Percentiles rank a stretch among this genome's conserved stretches.
Conservation (phyloP, 306 rosid genomes). For the Amphicarpaea edgeworthii region DNA sequence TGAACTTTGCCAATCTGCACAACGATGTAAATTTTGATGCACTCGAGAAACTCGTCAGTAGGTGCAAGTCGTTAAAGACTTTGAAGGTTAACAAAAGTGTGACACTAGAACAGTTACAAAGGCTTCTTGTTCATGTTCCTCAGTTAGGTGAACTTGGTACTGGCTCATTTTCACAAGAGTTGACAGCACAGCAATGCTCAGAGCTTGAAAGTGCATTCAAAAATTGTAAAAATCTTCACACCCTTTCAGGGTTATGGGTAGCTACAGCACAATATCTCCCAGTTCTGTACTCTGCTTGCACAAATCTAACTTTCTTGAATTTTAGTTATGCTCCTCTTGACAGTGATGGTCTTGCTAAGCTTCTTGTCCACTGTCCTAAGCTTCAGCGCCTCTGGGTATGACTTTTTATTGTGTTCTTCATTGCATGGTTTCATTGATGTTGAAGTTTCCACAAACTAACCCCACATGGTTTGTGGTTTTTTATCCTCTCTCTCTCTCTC, state of each 20-base stretch:
- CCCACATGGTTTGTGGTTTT: background rate
- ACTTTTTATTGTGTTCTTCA: slow-evolving; percentile 25
- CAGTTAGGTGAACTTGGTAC: slow-evolving; percentile 74
- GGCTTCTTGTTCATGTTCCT: slow-evolving; percentile 65
- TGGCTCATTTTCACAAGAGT: slow-evolving; percentile 73
- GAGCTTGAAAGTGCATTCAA: slow-evolving; percentile 70
- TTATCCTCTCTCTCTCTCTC: background rate
- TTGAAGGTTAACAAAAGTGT: slow-evolving; percentile 75
- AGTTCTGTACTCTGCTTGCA: slow-evolving; percentile 71
- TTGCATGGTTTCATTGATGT: slow-evolving; percentile 21
- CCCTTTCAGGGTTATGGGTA: slow-evolving; percentile 83
- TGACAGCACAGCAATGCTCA: slow-evolving; percentile 58
- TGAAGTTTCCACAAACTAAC: slow-evolving; percentile 24
- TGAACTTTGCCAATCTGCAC: slow-evolving; percentile 72
- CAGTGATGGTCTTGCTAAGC: slow-evolving; percentile 65
- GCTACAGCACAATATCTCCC: slow-evolving; percentile 62
- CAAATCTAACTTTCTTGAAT: slow-evolving; percentile 76
- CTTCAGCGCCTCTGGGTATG: slow-evolving; percentile 84
- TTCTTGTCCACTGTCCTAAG: slow-evolving; percentile 70
- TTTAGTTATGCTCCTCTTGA: slow-evolving; percentile 71
- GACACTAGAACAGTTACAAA: slow-evolving; percentile 67
- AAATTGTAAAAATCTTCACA: slow-evolving; percentile 67
- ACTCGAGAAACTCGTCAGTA: slow-evolving; percentile 77
- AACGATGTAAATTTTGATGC: slow-evolving; percentile 66
- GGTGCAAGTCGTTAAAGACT: slow-evolving; percentile 75